These are phyloP conservation scores for Penicillium mononematosum DNA, from an alignment of 495 filamentous ascomycete species.

Conservation along the genomic window DNA sequence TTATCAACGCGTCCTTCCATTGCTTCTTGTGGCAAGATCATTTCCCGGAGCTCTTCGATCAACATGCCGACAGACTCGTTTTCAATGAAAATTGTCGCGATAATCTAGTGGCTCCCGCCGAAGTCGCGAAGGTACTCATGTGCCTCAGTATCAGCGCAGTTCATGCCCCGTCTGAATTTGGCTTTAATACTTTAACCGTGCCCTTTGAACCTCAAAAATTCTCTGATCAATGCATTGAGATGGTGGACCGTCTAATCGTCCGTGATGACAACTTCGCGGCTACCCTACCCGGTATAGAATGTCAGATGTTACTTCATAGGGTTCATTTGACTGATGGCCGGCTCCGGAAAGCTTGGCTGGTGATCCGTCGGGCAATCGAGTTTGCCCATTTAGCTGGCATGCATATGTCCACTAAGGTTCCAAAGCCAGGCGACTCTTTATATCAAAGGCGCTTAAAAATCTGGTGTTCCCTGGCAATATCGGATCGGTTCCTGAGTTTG, in stretches of 20 bases:
- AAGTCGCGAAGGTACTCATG: constrained; percentile 39
- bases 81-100: constrained; percentile 3
- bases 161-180: constrained; percentile 32
- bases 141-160: constrained; percentile 36
- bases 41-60: constrained; percentile 25
- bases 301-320: constrained; percentile 46
- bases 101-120: constrained; percentile 25
- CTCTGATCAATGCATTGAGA: constrained; percentile 32
- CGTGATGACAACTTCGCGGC: constrained; percentile 49
- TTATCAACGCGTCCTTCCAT: constrained; percentile 29
- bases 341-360: constrained; percentile 52
- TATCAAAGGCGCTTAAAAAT: constrained; percentile 36
- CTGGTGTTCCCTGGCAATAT: constrained; percentile 45
- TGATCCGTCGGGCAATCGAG: constrained; percentile 45
- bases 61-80: constrained; percentile 7
- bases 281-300: constrained; percentile 53
- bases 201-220: constrained; percentile 30
- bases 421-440: constrained; percentile 20
- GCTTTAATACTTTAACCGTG: constrained; percentile 21
- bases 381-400: constrained; percentile 50
- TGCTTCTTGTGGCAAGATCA: constrained; percentile 35
- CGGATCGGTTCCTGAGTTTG: constrained; percentile 47
- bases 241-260: constrained; percentile 42
- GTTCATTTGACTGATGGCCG: constrained; percentile 50
- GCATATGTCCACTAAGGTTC: constrained; percentile 32